phyloP scores from a whole-genome alignment of 768 basidiomycete species.

The Podaxis sp. region DNA sequence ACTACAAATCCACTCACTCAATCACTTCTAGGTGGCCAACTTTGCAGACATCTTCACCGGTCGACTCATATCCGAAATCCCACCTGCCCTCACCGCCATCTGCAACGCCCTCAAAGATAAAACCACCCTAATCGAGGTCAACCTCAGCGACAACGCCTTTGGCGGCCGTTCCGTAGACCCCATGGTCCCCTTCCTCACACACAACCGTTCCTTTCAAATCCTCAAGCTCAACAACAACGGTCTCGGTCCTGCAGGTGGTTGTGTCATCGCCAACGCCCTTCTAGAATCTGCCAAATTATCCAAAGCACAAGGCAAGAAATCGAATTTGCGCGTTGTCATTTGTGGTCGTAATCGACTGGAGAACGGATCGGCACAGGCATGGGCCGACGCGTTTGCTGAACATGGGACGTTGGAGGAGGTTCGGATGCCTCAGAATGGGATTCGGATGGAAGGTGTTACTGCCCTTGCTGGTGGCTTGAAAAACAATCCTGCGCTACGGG shows the following conservation, averaged over 20 bases:
- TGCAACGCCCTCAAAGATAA: constrained; percentile 84
- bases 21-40: constrained; percentile 70
- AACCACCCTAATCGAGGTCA: constrained; percentile 76
- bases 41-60: constrained; percentile 98
- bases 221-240: constrained; percentile 97
- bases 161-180: constrained; percentile 93
- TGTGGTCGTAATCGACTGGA: constrained; percentile 97
- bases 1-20: not conserved
- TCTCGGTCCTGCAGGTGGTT: constrained; percentile 86
- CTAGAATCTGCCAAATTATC: constrained; percentile 67
- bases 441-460: constrained; percentile 86
- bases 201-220: constrained; percentile 77
- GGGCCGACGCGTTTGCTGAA: constrained; percentile 85
- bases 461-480: constrained; percentile 73
- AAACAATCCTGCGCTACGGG: constrained; percentile 57
- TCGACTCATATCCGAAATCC: constrained; percentile 93
- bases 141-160: constrained; percentile 95
- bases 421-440: constrained; percentile 97
- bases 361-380: constrained; percentile 76
- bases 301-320: constrained; percentile 59
- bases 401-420: constrained; percentile 82
- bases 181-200: constrained; percentile 83
- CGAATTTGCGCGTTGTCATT: constrained; percentile 74
- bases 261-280: constrained; percentile 80
- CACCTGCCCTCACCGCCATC: constrained; percentile 79